Evolutionary conservation across 768 basidiomycete species (phyloP), one percentile per base, ranked within the genome.

Genomic region (Gyrodon lividus): DNA sequence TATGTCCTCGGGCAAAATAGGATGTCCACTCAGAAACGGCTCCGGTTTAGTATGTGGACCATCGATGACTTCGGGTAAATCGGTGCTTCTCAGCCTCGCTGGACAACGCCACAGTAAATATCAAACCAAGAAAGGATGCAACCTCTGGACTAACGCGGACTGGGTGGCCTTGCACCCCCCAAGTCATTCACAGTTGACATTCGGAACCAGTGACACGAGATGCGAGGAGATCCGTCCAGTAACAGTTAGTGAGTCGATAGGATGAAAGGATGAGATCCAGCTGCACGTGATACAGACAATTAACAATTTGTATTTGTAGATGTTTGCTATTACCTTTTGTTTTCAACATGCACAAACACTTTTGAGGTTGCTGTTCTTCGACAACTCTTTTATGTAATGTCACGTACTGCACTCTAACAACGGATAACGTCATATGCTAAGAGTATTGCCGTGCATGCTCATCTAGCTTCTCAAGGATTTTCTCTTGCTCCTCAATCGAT

Each of bases 401-500:
- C 10, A 19, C 35, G 17, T 6, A 23, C 14, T 30, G 26, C 16
- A 6, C 7, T 22, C 12, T 4, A 28, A 2, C 37, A 46, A 19
- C 30, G 5, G 10, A 17, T 17, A 19, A 48, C 6, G 19, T 16
- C 28, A 13, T 3, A 14, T n/a, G 22, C 46, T 51, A 55, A 22
- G 57, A 26, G 33, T 44, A 38, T 16, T 10, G 43, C 38, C 56
- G 57, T 12, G 59, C 60, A 19, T 74, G 59, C 5, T 64, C 56
- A 23, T 82, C 80, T 13, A 81, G 61, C 54, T 65, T 68, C 0
- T 70, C 62, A 7, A 81, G 60, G 35, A 80, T 71, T 46, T 70
- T 67, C 37, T 64, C 63, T 54, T 72, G 79, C 46, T 76, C 75
- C 37, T 78, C 74, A 4, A 57, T 47, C 5, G 74, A 64, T 56